Base-by-base conservation (phyloP, 495 filamentous ascomycete genomes). In the Talaromyces stipitatus region DNA sequence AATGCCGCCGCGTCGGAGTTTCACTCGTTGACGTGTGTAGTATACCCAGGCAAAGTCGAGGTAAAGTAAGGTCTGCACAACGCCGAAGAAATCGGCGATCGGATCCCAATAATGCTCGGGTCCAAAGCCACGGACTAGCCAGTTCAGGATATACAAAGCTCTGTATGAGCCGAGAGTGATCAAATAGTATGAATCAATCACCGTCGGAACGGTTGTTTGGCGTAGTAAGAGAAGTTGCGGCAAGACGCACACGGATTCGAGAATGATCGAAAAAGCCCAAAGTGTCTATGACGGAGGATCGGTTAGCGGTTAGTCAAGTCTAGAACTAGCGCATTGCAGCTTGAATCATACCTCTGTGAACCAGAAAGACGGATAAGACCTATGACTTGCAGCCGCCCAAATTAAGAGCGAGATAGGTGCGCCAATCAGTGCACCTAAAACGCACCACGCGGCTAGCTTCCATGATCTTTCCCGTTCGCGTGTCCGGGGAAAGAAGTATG, bases 11-110 rank as follows among this genome's bases (percentile, higher is more conserved):
- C 86, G 85, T 45, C 94, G 81, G 4, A 98, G 85, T 82, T 97
- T 97, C 63, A 98, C 92, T 30, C 90, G 82, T 73, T 97, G 95
- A 32, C 94, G 80, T 3, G 86, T 86, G 74, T 87, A 96, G 75
- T 98, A 98, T 0, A 98, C 90, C 91, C 92, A 97, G 23, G 88
- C 90, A 66, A 98, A 98, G 68, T 98, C 95, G 60, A 91, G 66
- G 67, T 97, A 97, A 53, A 97, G 82, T 2, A 85, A 83, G 0
- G 92, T 97, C 72, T 98, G 95, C 24, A 97, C 74, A 59, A 95
- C 73, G 33, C 92, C 94, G 68, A 95, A 97, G 52, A 94, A 76
- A 58, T 91, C 78, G 9, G 85, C 79, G 28, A 92, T 78, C n/a
- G 81, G 78, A 61, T 94, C 89, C 60, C 83, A 82, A 52, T 76